phyloP scores from a whole-genome alignment of 305 asterid species.

The Caryopteris hybrid region DNA sequence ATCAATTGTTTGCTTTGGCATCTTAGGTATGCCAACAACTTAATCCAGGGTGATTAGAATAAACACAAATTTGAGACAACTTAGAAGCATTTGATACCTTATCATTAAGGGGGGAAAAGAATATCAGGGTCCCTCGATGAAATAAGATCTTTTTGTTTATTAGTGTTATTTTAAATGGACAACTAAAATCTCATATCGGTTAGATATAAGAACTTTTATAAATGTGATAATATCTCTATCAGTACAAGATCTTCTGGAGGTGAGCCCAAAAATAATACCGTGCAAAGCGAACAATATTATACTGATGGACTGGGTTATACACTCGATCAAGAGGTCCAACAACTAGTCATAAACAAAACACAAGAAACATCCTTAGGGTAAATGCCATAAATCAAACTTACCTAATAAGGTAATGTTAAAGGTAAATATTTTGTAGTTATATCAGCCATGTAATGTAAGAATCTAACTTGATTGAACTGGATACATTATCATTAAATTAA shows the following conservation, averaged over 20 bases:
- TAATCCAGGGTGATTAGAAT: slow-evolving; percentile 18
- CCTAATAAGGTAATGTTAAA: slow-evolving; percentile 1
- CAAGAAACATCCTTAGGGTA: slow-evolving; percentile 11
- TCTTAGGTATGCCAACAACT: slow-evolving; percentile 16
- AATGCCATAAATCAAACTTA: not conserved
- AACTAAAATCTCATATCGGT: too few relatives aligned
- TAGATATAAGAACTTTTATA: too few relatives aligned
- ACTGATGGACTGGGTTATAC: too few relatives aligned
- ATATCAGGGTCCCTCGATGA: not conserved
- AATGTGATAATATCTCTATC: too few relatives aligned
- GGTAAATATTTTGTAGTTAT: too few relatives aligned
- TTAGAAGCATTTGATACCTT: slow-evolving; percentile 27
- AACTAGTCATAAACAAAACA: not conserved
- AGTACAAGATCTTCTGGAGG: too few relatives aligned
- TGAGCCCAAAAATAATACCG: too few relatives aligned
- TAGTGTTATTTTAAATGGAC: too few relatives aligned
- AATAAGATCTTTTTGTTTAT: not conserved
- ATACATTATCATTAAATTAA: not conserved
- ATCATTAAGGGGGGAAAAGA: slow-evolving; percentile 2
- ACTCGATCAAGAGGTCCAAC: too few relatives aligned
- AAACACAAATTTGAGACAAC: slow-evolving; percentile 10
- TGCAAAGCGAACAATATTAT: too few relatives aligned
- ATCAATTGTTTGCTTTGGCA: slow-evolving; percentile 22
- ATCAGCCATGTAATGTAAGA: not conserved
- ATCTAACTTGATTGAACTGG: not conserved